Evolutionary conservation across 108 stramenopile species (phyloP), one percentile per base, ranked within the genome.

Genomic region (Cyclotella sp.): DNA sequence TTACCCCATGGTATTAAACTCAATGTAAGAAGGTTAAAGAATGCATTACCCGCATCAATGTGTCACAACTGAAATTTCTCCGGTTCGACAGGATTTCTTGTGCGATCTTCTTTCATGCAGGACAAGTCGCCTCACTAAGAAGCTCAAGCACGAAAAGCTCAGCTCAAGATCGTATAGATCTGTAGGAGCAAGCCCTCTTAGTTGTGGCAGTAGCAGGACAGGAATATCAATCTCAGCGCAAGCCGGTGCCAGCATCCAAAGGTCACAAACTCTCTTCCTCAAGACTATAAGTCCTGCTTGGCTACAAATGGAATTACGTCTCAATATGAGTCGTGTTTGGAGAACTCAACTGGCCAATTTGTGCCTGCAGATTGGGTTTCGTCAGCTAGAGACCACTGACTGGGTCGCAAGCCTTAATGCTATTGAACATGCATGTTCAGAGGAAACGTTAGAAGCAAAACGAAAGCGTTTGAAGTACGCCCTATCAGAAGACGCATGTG

Each of bases 81-180:
- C 24, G 9, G 4, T 28, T 28, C 22, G 1, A 41, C 61, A 62
- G 61, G 93, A 94, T 28, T 92, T 94, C 62, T 61, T 94, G 39
- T 86, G 89, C 43, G 91, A 91, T 40, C 58, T 91, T 65, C 85
- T 94, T 15, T 66, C 89, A 9, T 94, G 93, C 67, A 88, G 88
- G 70, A 83, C 79, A 9, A 85, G 84, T 54, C 87, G 93, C 22
- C 83, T 94, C 21, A 94, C 93, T 16, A 94, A 94, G 74, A 94
- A 94, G 72, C 86, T 92, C 86, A 94, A 92, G 73, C 87, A 91
- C 69, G 91, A 91, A 21, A 90, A 89, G 68, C 66, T 92, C 27
- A 89, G 88, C 66, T 77, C 87, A 12, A 76, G 90, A 63, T 82
- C 87, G 6, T 94, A 85, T 60, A 76, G 70, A 12, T 69, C 89